A percentile compares a stretch with the other conserved stretches of the same genome.
These are phyloP conservation scores for Hyphodiscus sp. DNA, from an alignment of 2,329 filamentous ascomycete genomes.

Conservation along the genomic window DNA sequence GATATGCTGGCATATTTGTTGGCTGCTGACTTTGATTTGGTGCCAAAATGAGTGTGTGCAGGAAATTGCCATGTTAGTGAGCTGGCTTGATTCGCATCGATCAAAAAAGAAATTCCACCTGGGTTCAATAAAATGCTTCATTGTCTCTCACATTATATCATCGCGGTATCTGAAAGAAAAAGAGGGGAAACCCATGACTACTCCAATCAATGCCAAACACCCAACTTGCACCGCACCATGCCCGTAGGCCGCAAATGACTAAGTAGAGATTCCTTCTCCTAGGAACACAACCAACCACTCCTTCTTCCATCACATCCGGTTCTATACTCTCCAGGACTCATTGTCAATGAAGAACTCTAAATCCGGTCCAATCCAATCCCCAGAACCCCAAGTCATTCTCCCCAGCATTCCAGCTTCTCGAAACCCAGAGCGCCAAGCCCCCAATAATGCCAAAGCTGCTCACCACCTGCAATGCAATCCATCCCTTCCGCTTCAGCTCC, in stretches of 20 bases:
- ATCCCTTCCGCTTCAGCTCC: constrained; percentile 56
- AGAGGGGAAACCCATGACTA: not conserved
- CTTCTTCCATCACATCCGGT: not conserved
- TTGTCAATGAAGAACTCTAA: constrained; percentile 14
- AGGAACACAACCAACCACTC: not conserved
- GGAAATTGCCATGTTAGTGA: too few relatives aligned
- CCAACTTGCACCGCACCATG: not conserved
- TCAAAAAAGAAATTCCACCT: not conserved
- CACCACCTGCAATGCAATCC: constrained; percentile 64
- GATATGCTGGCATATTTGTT: too few relatives aligned
- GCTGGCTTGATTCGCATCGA: not conserved
- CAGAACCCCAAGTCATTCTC: constrained; percentile 7
- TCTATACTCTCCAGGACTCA: not conserved
- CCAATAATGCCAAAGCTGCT: constrained; percentile 70
- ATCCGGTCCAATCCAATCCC: constrained; percentile 21
- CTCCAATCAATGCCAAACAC: not conserved
- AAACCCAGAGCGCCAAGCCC: constrained; percentile 60
- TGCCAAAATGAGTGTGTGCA: too few relatives aligned
- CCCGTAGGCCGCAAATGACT: not conserved
- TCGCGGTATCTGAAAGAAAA: not conserved
- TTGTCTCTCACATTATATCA: not conserved
- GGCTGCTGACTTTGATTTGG: too few relatives aligned
- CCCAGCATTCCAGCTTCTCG: constrained; percentile 22
- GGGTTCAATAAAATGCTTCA: not conserved
- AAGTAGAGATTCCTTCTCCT: not conserved